These are phyloP conservation scores for Neurospora sp. DNA, from an alignment of 495 filamentous ascomycete genomes.

Conservation along the genomic window DNA sequence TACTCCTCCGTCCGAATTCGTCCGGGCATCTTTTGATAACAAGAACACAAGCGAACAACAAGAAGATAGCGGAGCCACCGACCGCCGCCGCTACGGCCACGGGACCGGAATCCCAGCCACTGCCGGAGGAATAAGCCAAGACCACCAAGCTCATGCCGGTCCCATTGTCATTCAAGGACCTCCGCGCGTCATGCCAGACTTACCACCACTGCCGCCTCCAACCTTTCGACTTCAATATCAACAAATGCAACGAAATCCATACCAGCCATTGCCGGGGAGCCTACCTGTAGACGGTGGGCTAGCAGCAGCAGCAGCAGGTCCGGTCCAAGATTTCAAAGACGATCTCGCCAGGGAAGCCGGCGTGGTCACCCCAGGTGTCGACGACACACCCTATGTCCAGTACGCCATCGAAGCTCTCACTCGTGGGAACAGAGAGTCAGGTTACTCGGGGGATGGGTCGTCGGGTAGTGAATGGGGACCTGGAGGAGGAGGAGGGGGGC, in stretches of 20 bases:
- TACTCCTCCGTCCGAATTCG: not conserved
- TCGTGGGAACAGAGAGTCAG: constrained; percentile 17
- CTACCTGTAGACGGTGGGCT: constrained; percentile 6
- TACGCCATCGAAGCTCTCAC: constrained; percentile 39
- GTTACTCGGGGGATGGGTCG: constrained; percentile 16
- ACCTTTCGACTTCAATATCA: not conserved
- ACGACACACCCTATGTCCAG: constrained; percentile 37
- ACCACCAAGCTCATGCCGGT: not conserved
- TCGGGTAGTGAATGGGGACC: constrained; percentile 18
- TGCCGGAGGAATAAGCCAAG: not conserved
- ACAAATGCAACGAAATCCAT: not conserved
- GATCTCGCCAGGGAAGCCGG: constrained; percentile 33
- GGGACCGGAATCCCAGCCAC: not conserved
- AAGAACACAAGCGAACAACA: not conserved
- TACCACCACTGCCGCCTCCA: not conserved
- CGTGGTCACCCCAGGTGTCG: constrained; percentile 37
- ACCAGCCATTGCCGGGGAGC: constrained; percentile 4
- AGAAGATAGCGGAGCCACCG: not conserved
- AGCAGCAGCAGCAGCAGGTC: constrained; percentile 24
- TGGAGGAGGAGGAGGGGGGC: not conserved
- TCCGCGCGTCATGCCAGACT: not conserved
- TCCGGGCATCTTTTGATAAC: not conserved
- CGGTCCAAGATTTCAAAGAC: constrained; percentile 30
- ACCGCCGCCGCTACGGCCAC: not conserved
- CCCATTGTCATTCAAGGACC: not conserved